Evolutionary conservation across 192 early-diverging fungal genomes (phyloP).

Genomic region (Backusella westeae): DNA sequence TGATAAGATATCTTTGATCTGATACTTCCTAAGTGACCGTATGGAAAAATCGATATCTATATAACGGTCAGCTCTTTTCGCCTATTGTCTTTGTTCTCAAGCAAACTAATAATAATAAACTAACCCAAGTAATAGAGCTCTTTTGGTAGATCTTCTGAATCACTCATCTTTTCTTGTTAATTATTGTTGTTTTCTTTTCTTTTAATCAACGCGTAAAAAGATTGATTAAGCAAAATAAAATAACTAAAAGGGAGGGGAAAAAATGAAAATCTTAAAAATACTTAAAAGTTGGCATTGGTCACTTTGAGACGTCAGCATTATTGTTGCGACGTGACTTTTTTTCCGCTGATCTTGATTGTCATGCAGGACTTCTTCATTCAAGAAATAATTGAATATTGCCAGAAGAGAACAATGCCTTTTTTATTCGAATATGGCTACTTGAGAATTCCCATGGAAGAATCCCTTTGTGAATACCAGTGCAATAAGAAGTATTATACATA

Average conservation of each 20-base stretch:
- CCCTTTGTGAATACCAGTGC: no score
- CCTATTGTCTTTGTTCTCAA: neutral
- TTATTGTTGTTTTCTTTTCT: neutral
- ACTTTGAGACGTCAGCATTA: neutral
- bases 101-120: neutral
- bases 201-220: neutral
- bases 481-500: no score
- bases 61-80: neutral
- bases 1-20: neutral
- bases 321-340: neutral
- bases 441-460: no score
- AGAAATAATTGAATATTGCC: no score
- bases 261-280: neutral
- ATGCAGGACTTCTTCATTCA: no score
- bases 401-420: no score
- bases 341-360: no score
- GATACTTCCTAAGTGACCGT: constrained; percentile 1
- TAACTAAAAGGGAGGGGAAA: neutral
- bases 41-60: neutral
- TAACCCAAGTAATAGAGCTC: constrained; percentile 5
- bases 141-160: neutral
- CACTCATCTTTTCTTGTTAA: neutral
- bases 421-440: no score
- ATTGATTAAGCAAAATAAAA: neutral
- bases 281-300: neutral